These are phyloP conservation scores for Xylaria sp. DNA, from an alignment of 2,329 filamentous ascomycete genomes.

Conservation along the genomic window DNA sequence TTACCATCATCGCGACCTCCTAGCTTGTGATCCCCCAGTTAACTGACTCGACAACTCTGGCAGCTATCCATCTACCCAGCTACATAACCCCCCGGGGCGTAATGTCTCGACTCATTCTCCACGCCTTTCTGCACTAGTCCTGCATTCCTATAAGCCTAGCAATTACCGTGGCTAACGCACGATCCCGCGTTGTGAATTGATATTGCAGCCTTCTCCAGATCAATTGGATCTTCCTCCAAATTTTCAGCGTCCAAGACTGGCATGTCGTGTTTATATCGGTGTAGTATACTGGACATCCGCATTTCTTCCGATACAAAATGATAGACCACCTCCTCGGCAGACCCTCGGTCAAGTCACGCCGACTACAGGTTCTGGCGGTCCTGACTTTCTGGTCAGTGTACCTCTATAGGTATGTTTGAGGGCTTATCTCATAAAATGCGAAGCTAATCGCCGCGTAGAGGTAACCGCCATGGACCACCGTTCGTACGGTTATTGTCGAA, in stretches of 20 bases:
- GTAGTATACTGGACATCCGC: constrained; percentile 15
- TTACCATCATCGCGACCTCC: background rate
- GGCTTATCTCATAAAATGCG: constrained; percentile 10
- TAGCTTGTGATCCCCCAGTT: constrained; percentile 22
- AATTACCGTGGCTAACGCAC: background rate
- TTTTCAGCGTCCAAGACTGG: constrained; percentile 10
- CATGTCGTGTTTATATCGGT: constrained; percentile 21
- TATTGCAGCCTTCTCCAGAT: background rate
- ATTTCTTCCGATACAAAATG: constrained; percentile 52
- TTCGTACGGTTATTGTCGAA: constrained; percentile 75
- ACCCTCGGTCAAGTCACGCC: constrained; percentile 89
- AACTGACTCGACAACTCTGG: constrained; percentile 29
- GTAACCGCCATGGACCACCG: constrained; percentile 89
- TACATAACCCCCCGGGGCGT: constrained; percentile 11
- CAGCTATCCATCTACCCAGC: background rate
- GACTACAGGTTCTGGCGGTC: constrained; percentile 91
- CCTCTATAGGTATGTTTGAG: constrained; percentile 68
- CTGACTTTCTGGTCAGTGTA: constrained; percentile 92
- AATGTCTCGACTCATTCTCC: constrained; percentile 14
- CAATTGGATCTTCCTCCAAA: background rate
- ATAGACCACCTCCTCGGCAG: constrained; percentile 92
- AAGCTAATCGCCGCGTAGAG: constrained; percentile 61
- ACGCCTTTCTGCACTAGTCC: constrained; percentile 16
- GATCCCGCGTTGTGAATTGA: constrained; percentile 6
- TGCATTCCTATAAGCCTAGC: constrained; percentile 6